phyloP scores from a whole-genome alignment of 495 filamentous ascomycete species.

The Neurospora sp. region DNA sequence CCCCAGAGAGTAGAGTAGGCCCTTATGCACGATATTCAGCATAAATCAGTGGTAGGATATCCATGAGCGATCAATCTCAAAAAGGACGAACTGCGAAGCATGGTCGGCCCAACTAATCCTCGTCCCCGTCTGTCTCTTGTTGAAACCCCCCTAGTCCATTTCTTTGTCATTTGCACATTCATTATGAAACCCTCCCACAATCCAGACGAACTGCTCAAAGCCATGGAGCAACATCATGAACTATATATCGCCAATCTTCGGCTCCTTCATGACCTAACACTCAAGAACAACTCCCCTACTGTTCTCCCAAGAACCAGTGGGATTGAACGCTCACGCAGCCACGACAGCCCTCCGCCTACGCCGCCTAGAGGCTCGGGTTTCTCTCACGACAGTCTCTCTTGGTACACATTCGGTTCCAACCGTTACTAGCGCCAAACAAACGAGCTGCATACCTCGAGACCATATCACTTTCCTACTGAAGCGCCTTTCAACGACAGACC shows the following conservation, averaged over 20 bases:
- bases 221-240: slow-evolving; percentile 24
- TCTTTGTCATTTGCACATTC: not conserved
- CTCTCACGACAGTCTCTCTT: not conserved
- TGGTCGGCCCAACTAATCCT: not conserved
- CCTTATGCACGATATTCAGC: not conserved
- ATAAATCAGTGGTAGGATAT: not conserved
- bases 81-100: not conserved
- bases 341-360: slow-evolving; percentile 4
- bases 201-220: slow-evolving; percentile 24
- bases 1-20: not conserved
- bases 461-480: not conserved
- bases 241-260: slow-evolving; percentile 26
- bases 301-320: not conserved
- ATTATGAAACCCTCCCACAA: not conserved
- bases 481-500: not conserved
- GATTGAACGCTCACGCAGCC: slow-evolving; percentile 4
- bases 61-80: not conserved
- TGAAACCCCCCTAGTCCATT: not conserved
- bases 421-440: slow-evolving; percentile 12
- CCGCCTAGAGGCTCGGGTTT: slow-evolving; percentile 10
- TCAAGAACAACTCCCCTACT: not conserved
- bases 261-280: slow-evolving; percentile 21
- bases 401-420: not conserved
- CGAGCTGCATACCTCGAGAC: slow-evolving; percentile 15
- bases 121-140: not conserved